Base-by-base conservation (phyloP, 768 basidiomycete species). In the Dioszegia aurantiaca region DNA sequence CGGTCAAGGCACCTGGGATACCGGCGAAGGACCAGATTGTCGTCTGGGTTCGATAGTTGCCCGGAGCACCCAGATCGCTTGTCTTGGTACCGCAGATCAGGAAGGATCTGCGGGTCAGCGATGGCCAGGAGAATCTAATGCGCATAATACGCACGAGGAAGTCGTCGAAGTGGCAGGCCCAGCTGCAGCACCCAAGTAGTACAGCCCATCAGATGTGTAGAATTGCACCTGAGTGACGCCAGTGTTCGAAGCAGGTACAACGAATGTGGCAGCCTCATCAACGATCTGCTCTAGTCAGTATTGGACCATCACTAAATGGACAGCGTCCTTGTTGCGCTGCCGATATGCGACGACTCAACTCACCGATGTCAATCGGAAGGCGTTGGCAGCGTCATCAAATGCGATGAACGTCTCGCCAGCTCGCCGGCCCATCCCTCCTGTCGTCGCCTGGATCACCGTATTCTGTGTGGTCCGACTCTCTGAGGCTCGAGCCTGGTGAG, bases 21-120 rank as follows among this genome's bases (percentile, higher is more conserved):
- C 51, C 51, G 39, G 51, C 51, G 24, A 40, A 53, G 23, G 51
- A 53, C 51, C 51, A 53, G 23, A 53, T 53, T 9, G 51, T 53
- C 9, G 51, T 53, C 40, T 53, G 51, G 51, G 39, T 53, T 27
- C 40, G 51, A 41, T 26, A 12, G 24, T 19, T n/a, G 9, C 31
- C 19, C 3, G 51, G 51, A 9, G 17, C 6, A 3, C 51, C 51
- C 2, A 53, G 37, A 28, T 53, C 51, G 26, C 51, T 53, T 9
- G 36, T 53, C 9, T 27, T 53, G 2, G 37, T 41, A 4, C 51
- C 37, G 11, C 37, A 37, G 23, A 53, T 37, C 3, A 40, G 23
- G 51, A 53, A 53, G 27, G 51, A 53, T 24, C 51, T 53, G 37
- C n/a, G 4, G 4, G 17, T 53, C 51, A 53, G 51, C 36, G 16